Conservation (phyloP, 2,329 filamentous ascomycete genomes). For the Apiospora hydei region DNA sequence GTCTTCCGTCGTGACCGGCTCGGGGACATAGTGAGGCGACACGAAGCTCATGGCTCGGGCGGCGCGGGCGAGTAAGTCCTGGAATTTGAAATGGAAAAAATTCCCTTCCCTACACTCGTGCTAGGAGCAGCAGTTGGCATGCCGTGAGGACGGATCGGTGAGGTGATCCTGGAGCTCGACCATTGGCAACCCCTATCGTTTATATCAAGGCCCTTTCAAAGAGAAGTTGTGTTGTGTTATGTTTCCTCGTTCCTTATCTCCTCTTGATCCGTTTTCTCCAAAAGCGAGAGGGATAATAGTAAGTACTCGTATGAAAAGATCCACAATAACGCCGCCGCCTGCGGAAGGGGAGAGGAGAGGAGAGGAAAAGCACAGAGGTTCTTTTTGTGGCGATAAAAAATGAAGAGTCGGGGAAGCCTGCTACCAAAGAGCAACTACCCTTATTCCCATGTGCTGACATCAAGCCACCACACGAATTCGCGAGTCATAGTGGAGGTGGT, state of each 20-base stretch:
- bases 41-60: slow-evolving; percentile 27
- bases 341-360: not conserved
- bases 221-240: not conserved
- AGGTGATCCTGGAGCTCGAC: not conserved
- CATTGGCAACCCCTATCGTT: not conserved
- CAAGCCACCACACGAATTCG: not conserved
- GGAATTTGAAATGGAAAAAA: no score
- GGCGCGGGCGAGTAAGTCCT: not conserved
- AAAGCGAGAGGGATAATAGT: not conserved
- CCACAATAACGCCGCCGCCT: not conserved
- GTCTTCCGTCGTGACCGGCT: slow-evolving; percentile 35
- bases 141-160: not conserved
- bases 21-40: slow-evolving; percentile 31
- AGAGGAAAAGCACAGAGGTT: not conserved
- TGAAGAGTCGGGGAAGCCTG: not conserved
- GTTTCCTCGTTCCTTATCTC: not conserved
- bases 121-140: not conserved
- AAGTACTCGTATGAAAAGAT: not conserved
- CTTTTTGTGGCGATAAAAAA: not conserved
- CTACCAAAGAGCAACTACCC: not conserved
- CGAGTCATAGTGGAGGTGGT: not conserved
- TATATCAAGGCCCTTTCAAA: not conserved
- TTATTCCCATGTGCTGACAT: not conserved
- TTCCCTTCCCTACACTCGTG: no score
- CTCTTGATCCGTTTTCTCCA: not conserved